Evolutionary conservation across 352 stramenopile species (phyloP).

Genomic region (Phytophthora fragariaefolia): DNA sequence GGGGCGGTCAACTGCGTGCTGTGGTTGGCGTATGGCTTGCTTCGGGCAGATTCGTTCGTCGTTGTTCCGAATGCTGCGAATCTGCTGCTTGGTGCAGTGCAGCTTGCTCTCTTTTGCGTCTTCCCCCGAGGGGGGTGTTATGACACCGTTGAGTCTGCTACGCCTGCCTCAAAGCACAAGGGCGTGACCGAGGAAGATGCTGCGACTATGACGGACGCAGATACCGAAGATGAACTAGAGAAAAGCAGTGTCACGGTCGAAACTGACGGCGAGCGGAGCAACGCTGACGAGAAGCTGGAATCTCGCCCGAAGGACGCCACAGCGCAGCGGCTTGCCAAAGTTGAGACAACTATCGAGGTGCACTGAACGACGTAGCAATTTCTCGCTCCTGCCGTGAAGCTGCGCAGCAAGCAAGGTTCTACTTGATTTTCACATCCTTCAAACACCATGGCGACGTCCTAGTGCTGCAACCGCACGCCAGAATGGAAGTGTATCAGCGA

Average conservation of each 20-base stretch:
- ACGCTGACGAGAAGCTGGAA: conserved; percentile 7
- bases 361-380: conserved; percentile 6
- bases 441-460: neutral
- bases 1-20: conserved; percentile 56
- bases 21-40: conserved; percentile 62
- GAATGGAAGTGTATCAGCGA: neutral
- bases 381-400: neutral
- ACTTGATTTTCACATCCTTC: neutral
- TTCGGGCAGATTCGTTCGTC: conserved; percentile 52
- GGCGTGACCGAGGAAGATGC: conserved; percentile 3
- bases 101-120: conserved; percentile 57
- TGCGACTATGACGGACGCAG: conserved; percentile 4
- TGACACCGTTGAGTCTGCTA: conserved; percentile 37
- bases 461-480: neutral
- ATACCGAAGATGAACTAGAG: conserved; percentile 25
- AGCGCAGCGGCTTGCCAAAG: conserved; percentile 1
- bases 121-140: conserved; percentile 36
- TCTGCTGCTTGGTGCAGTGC: conserved; percentile 56
- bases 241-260: conserved; percentile 17
- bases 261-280: conserved; percentile 19
- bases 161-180: conserved; percentile 16
- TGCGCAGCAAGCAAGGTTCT: neutral
- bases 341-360: conserved; percentile 18
- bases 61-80: conserved; percentile 70
- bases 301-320: neutral